Base-by-base conservation (phyloP, 768 basidiomycete species). In the Amyloporia xantha region DNA sequence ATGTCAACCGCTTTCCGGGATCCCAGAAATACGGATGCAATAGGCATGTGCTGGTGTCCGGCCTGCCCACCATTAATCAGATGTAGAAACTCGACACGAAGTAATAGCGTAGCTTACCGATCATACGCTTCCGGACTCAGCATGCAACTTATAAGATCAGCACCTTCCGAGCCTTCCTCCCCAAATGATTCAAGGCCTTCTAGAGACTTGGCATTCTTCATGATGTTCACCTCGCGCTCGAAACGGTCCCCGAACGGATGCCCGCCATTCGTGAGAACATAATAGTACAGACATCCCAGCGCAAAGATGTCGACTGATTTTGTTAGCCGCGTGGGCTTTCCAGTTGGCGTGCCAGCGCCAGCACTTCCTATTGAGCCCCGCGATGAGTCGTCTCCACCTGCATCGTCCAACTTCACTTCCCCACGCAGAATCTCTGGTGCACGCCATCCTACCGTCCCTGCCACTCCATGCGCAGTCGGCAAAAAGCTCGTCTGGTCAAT, bases 21-120 rank as follows among this genome's bases (percentile, higher is more conserved):
- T 92, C 84, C 96, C 96, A 99, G 73, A 97, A 99, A 74, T 89
- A 95, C 0, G 96, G 96, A 68, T 98, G 95, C 19, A 87, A 70
- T 17, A 98, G 74, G 65, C 86, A 88, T n/a, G 79, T 80, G 11
- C 78, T 80, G 5, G 94, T 95, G 55, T 93, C 86, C 1, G 94
- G 96, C 60, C 95, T 91, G 59, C 10, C 5, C 28, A 21, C 47
- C 30, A 19, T 21, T 6, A 30, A 33, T 41, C 56, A 12, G 53
- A 41, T 38, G 44, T 56, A 48, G 11, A 33, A 41, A 15, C 21
- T 35, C 5, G 15, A 11, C n/a, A 19, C 17, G 5, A 2, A 23
- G 46, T n/a, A 20, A 9, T 37, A 19, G 30, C 49, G 20, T 20
- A 5, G 69, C 83, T 44, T 51, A 89, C 95, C 95, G 73, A 46